Evolutionary conservation across 495 filamentous ascomycete genomes (phyloP), one percentile per base, ranked within the genome.

Genomic region (Tuber magnatum): DNA sequence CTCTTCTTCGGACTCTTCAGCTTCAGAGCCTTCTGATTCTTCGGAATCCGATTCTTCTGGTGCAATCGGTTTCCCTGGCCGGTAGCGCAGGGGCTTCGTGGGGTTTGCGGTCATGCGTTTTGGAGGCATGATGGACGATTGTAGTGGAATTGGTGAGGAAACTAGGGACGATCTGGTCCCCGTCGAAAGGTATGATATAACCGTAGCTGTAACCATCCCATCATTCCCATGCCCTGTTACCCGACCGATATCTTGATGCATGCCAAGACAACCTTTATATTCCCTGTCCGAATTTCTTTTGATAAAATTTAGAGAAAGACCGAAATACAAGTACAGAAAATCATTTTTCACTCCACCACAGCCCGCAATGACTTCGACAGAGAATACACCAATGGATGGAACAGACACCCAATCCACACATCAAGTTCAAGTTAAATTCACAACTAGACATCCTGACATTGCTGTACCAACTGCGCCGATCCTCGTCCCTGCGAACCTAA

Each of bases 51-150:
- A 83, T n/a, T 74, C 70, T 44, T 92, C 91, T 80, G 90, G 89
- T 14, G 88, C 90, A 68, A 90, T 83, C 39, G 91, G 84, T 85
- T 97, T 98, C 77, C 94, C 94, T 44, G 94, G 90, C 65, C 94
- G 89, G 83, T 97, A 92, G 39, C 96, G 91, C 16, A 92, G 87
- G 1, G 94, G 92, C 80, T 90, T 90, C 76, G 91, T 84, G 6
- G 93, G 93, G 83, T 99, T 97, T 68, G 93, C 93, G 80, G 94
- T 97, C 94, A 99, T 97, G 76, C 92, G 91, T 85, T 93, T 94
- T 46, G 90, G 87, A 78, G 93, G 91, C 93, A 97, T 97, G 73
- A 79, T 86, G 85, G 72, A 65, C 40, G 72, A 32, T 68, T 32
- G 20, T 69, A 24, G 44, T 28, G 14, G 71, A n/a, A 41, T 44